Conservation (phyloP, 169 alveolate species). For the Plasmodium reichenowi region DNA sequence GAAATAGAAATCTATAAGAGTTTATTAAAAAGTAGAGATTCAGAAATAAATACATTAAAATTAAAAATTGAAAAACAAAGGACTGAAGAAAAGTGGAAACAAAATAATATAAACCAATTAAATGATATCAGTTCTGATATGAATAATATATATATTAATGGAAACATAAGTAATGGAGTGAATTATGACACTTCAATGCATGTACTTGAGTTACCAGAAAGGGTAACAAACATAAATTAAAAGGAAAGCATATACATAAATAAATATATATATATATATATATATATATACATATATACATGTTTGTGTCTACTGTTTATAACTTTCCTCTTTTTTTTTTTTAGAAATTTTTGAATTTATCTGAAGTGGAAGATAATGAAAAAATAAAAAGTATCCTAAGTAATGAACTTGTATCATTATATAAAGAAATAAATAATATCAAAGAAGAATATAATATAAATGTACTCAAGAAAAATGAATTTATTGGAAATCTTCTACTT, state of each 20-base stretch:
- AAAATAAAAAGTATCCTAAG: constrained; percentile 32
- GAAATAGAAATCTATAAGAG: constrained; percentile 46
- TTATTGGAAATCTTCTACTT: constrained; percentile 31
- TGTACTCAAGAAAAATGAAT: constrained; percentile 68
- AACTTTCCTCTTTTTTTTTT: background rate
- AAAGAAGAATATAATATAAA: constrained; percentile 50
- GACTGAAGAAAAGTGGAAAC: background rate
- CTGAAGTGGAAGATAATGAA: constrained; percentile 14
- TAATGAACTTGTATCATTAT: constrained; percentile 38
- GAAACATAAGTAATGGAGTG: too few species aligned
- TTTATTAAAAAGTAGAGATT: constrained; percentile 57
- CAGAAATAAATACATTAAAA: constrained; percentile 29
- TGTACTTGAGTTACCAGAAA: too few species aligned
- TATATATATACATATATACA: background rate
- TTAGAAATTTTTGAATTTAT: constrained; percentile 15
- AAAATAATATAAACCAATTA: background rate
- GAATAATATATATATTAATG: too few species aligned
- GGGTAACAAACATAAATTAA: too few species aligned
- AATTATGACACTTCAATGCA: too few species aligned
- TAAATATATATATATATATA: background rate
- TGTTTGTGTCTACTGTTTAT: background rate
- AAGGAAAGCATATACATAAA: background rate
- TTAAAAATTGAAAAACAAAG: constrained; percentile 18
- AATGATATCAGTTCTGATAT: too few species aligned
- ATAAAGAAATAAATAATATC: constrained; percentile 62